Conservation (phyloP, 345 rosid species). For the Psidium friedrichsthalianum region DNA sequence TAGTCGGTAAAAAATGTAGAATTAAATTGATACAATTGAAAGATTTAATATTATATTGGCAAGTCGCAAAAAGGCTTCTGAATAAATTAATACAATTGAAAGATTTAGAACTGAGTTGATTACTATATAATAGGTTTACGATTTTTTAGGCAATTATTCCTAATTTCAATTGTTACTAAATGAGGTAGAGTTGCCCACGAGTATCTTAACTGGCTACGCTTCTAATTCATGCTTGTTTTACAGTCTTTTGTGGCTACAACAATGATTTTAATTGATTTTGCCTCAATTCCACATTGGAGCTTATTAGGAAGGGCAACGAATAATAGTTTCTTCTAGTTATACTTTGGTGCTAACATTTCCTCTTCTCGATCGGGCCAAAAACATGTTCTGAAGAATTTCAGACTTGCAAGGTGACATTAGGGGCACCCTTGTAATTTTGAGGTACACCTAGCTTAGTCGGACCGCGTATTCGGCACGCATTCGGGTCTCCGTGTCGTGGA, state of each 20-base stretch:
- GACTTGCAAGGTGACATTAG: neutral
- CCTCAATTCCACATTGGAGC: neutral
- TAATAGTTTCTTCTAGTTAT: neutral
- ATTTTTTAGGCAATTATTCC: too few relatives aligned
- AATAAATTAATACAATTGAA: too few relatives aligned
- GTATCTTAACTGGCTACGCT: neutral
- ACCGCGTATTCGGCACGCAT: neutral
- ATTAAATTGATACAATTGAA: too few relatives aligned
- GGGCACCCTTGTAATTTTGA: neutral
- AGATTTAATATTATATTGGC: too few relatives aligned
- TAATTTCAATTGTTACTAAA: neutral
- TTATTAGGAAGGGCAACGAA: neutral
- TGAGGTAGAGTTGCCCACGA: neutral
- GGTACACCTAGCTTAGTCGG: neutral
- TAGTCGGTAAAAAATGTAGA: too few relatives aligned
- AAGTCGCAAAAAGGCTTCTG: too few relatives aligned
- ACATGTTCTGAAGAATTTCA: neutral
- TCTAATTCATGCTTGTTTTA: neutral
- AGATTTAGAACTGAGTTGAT: too few relatives aligned
- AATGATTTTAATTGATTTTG: neutral
- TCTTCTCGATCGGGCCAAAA: neutral
- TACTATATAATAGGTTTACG: too few relatives aligned
- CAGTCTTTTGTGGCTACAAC: neutral
- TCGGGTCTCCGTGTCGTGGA: neutral
- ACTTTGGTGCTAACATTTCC: neutral